A percentile compares a stretch with the other conserved stretches of the same genome.
Conservation (phyloP, 352 stramenopile species). For the Pythium plurisporium region DNA sequence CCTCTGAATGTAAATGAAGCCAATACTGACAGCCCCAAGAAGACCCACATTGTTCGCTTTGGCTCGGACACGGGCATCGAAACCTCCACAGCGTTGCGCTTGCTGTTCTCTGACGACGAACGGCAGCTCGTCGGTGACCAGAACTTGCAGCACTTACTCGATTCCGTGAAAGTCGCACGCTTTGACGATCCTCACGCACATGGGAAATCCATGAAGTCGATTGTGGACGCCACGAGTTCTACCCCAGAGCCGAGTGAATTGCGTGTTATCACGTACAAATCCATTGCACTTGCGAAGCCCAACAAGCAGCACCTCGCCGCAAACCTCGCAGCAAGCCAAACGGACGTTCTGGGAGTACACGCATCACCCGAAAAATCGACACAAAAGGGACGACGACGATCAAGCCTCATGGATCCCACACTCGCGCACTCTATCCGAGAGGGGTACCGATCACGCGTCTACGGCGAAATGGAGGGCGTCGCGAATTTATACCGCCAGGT, state of each 20-base stretch:
- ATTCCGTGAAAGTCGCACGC: conserved; percentile 31
- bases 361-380: neutral
- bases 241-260: conserved; percentile 23
- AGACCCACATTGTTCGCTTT: conserved; percentile 8
- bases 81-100: conserved; percentile 31
- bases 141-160: conserved; percentile 32
- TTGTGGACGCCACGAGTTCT: neutral
- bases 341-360: neutral
- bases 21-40: neutral
- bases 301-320: conserved; percentile 45
- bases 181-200: conserved; percentile 16
- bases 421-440: conserved; percentile 48
- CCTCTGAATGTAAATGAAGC: neutral
- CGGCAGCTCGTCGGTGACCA: conserved; percentile 32
- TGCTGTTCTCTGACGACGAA: conserved; percentile 54
- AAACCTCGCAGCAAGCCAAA: conserved; percentile 8
- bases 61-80: conserved; percentile 15
- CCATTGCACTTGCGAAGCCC: conserved; percentile 62
- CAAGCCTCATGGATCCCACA: conserved; percentile 43
- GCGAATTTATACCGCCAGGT: conserved; percentile 84
- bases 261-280: conserved; percentile 69
- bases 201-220: neutral
- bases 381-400: neutral
- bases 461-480: conserved; percentile 49
- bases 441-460: conserved; percentile 42